A percentile compares a stretch with the other conserved stretches of the same genome.
phyloP scores from a whole-genome alignment of 768 basidiomycete species.

The Dacryopinax spathularia region DNA sequence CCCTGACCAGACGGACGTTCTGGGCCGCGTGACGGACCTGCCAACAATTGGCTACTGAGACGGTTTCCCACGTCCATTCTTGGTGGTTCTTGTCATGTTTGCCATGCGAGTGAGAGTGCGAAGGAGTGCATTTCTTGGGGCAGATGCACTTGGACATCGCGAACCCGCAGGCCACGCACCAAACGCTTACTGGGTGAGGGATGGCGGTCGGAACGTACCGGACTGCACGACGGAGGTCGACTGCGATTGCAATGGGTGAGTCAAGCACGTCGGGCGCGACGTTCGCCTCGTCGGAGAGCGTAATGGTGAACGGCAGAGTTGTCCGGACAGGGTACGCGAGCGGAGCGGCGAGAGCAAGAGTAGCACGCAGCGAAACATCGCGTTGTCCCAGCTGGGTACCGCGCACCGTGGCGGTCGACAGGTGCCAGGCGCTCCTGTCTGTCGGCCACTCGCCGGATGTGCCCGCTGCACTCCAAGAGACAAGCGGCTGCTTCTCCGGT shows the following conservation, averaged over 20 bases:
- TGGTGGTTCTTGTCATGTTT: background rate
- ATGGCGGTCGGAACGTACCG: background rate
- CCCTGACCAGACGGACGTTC: background rate
- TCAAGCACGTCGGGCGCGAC: background rate
- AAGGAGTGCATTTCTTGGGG: background rate
- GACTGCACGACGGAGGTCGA: background rate
- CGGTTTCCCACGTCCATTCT: constrained; percentile 1
- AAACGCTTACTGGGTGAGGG: background rate
- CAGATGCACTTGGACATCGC: background rate
- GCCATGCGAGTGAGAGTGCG: background rate
- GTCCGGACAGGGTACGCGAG: background rate
- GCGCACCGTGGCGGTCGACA: background rate
- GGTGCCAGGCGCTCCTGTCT: background rate
- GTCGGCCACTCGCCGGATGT: background rate
- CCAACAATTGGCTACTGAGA: background rate
- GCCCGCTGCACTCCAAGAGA: background rate
- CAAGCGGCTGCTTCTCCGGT: background rate
- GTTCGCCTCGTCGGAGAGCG: background rate
- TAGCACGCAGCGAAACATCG: background rate
- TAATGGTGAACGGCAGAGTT: background rate
- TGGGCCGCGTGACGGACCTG: background rate
- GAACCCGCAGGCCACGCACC: background rate
- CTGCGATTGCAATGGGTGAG: background rate
- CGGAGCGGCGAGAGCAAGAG: background rate
- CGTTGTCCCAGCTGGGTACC: background rate